Conservation (phyloP, 352 stramenopile species). For the Globisporangium nodosum region DNA sequence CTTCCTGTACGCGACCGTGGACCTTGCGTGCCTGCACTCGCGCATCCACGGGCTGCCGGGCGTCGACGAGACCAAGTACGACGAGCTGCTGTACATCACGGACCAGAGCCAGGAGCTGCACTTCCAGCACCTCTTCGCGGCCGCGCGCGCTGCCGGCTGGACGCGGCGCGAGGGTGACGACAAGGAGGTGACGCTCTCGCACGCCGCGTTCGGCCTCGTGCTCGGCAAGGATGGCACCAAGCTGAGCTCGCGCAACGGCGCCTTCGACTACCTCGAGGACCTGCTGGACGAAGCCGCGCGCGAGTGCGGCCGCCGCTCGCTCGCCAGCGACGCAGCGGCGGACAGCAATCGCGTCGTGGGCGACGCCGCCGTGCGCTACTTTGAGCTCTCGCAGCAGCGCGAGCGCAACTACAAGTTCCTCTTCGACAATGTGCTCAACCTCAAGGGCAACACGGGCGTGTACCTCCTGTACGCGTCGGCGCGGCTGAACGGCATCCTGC, state of each 20-base stretch:
- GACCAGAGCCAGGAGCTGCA: constrained; percentile 77
- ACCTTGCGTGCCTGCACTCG: constrained; percentile 65
- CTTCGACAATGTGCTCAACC: constrained; percentile 73
- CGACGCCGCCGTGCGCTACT: constrained; percentile 77
- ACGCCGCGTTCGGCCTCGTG: constrained; percentile 78
- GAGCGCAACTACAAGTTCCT: constrained; percentile 85
- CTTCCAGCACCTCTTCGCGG: constrained; percentile 75
- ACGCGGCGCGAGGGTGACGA: constrained; percentile 16
- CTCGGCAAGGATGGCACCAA: constrained; percentile 73
- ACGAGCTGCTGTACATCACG: constrained; percentile 80
- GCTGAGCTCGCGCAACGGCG: constrained; percentile 76
- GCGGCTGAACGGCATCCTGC: constrained; percentile 66
- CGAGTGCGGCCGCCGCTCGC: constrained; percentile 59
- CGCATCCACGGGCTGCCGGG: constrained; percentile 67
- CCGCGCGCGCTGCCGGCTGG: constrained; percentile 49
- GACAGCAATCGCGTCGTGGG: constrained; percentile 43
- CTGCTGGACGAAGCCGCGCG: constrained; percentile 55
- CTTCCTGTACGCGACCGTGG: constrained; percentile 75
- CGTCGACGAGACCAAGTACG: constrained; percentile 60
- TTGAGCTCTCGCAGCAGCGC: constrained; percentile 77
- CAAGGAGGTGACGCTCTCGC: constrained; percentile 47
- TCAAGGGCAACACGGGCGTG: constrained; percentile 81
- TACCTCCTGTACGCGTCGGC: constrained; percentile 82
- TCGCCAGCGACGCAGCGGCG: constrained; percentile 21
- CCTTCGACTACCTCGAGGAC: constrained; percentile 73